These are phyloP conservation scores for Beauveria brongniartii DNA, from an alignment of 2,329 filamentous ascomycete genomes.

Conservation along the genomic window DNA sequence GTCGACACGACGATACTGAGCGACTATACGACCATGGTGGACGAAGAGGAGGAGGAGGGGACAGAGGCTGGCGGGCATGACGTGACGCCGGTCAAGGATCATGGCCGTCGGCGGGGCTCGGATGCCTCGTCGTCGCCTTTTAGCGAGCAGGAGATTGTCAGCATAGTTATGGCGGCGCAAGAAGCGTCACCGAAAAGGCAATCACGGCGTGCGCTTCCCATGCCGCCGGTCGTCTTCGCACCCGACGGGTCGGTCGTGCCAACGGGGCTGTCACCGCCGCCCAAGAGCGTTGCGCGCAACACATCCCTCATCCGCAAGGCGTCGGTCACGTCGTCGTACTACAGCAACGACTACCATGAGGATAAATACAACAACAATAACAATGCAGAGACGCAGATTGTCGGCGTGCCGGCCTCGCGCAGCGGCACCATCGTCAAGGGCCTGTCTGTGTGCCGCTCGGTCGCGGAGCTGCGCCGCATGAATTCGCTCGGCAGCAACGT, in stretches of 20 bases:
- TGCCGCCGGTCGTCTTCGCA: slow-evolving; percentile 18
- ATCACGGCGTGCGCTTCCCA: slow-evolving; percentile 20
- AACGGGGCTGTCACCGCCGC: slow-evolving; percentile 21
- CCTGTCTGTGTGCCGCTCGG: slow-evolving; percentile 31
- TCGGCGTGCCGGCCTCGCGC: not conserved
- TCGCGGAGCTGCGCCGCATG: slow-evolving; percentile 48
- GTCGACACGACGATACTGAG: slow-evolving; percentile 10
- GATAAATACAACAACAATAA: not conserved
- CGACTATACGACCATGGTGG: not conserved
- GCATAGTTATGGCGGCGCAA: slow-evolving; percentile 20
- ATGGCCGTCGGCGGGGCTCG: not conserved
- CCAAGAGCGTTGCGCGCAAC: slow-evolving; percentile 13
- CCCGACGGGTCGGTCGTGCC: slow-evolving; percentile 21
- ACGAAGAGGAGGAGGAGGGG: slow-evolving; percentile 2
- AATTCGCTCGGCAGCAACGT: slow-evolving; percentile 43
- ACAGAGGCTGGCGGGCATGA: not conserved
- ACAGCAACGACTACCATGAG: slow-evolving; percentile 3
- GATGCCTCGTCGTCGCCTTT: slow-evolving; percentile 24
- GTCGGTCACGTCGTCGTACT: slow-evolving; percentile 19
- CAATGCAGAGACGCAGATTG: not conserved
- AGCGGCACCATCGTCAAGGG: not conserved
- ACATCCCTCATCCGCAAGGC: not conserved
- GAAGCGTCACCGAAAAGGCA: slow-evolving; percentile 5
- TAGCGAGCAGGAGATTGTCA: slow-evolving; percentile 26
- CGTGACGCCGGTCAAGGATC: slow-evolving; percentile 8